Evolutionary conservation across 2,329 filamentous ascomycete genomes (phyloP), one percentile per base, ranked within the genome.

Genomic region (Aspergillus sp.): DNA sequence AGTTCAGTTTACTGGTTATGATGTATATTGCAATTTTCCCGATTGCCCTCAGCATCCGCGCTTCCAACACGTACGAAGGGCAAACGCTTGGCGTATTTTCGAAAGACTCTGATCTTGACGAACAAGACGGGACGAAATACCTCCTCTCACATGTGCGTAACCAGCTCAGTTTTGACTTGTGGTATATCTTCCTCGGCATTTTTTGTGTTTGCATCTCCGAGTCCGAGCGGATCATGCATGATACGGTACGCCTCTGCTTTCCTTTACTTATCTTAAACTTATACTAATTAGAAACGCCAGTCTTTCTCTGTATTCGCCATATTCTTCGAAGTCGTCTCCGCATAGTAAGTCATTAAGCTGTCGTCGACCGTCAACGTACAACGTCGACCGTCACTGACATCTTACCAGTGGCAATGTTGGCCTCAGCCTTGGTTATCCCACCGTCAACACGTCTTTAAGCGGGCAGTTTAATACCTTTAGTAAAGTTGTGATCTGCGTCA

Each of bases 11-110:
- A 84, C 52, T 86, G 0, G 76, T 83, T 42, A 86, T 86, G 83
- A 86, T 87, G 83, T 86, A 85, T 66, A 84, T 86, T 44, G 79
- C 79, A 4, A 78, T 81, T 3, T 84, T 83, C 53, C 83, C 84
- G 0, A 80, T 85, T 29, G 82, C 81, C 13, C 83, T 86, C 48
- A 82, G 76, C 16, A 83, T 86, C 68, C 78, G 83, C 41, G 78
- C 81, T 49, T 80, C 78, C 29, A 85, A 83, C 56, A 80, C 82
- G 3, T 86, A 86, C 64, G 82, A 86, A 67, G 83, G 86, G 63
- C 72, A 77, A 20, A 79, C 77, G 17, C 68, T 86, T 2, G 83
- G 81, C 0, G 71, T 84, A 81, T 61, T 76, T 84, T 67, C 71
- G 14, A 64, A 71, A 16, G 66, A 73, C 5, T 19, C 13, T 2